Evolutionary conservation across 345 rosid species (phyloP).

Genomic region (Carallia pectinifolia): DNA sequence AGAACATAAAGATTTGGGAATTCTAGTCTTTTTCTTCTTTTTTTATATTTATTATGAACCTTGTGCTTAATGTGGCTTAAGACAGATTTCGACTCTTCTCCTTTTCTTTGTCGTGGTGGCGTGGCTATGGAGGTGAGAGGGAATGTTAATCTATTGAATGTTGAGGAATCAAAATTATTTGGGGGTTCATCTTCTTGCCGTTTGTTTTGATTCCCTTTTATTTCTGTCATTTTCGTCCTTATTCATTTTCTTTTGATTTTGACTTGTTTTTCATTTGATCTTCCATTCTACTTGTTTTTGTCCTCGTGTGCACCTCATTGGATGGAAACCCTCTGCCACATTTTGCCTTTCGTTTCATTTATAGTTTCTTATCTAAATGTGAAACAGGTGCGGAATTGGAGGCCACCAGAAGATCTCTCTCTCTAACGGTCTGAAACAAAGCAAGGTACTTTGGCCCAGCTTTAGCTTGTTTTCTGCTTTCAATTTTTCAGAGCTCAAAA

Average conservation of each 20-base stretch:
- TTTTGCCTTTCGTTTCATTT: slow-evolving; percentile 1
- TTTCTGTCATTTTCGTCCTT: background rate
- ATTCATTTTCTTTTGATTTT: background rate
- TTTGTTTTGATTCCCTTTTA: background rate
- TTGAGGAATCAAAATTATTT: background rate
- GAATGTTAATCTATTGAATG: background rate
- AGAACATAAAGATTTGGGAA: too few relatives aligned
- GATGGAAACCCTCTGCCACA: slow-evolving; percentile 13
- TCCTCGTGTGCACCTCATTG: slow-evolving; percentile 18
- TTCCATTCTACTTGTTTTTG: slow-evolving; percentile 12
- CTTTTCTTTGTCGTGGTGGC: too few relatives aligned
- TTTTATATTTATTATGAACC: background rate
- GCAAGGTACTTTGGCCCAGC: background rate
- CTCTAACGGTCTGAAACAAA: background rate
- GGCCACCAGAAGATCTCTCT: slow-evolving; percentile 1
- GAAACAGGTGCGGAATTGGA: slow-evolving; percentile 9
- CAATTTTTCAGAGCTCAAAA: background rate
- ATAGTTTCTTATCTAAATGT: slow-evolving; percentile 1
- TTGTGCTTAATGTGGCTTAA: background rate
- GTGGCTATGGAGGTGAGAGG: too few relatives aligned
- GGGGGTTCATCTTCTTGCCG: too few relatives aligned
- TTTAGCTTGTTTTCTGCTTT: background rate
- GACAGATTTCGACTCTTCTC: background rate
- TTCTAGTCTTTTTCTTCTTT: background rate
- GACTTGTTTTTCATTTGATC: background rate